Evolutionary conservation across 1,284 basidiomycete genomes (phyloP), one percentile per base, ranked within the genome.

Genomic region (Vanrija humicola): DNA sequence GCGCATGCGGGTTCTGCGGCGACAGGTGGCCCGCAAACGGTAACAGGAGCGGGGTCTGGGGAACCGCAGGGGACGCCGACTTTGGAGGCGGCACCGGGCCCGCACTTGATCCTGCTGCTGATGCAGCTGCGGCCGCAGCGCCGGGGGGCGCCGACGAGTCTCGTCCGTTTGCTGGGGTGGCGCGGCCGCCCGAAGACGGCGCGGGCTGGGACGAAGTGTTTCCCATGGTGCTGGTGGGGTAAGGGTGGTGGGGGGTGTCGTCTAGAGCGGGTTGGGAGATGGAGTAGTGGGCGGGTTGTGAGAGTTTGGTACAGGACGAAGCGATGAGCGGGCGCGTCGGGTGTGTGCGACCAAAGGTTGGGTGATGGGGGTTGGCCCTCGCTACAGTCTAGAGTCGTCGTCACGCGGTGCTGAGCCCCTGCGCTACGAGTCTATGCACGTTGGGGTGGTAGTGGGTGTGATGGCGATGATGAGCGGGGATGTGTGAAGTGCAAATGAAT

Each of bases 1-100:
- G 89, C 12, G 89, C 87, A 78, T 96, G 94, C 54, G 94, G 85
- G 69, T 91, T 91, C 71, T 95, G 90, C 1, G 94, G 92, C 44
- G 84, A 79, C 49, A 97, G 83, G 72, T 83, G 82, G 53, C 95
- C 95, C 63, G 77, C 77, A 58, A 81, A 79, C 43, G 82, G 77
- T 40, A 77, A 54, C 6, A 74, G 65, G 5, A 72, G 56, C 0
- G 75, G 86, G 83, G 80, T 94, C 85, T 74, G 88, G 83, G 57
- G 86, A 79, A 68, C 89, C 16, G 70, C 66, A 15, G 70, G 70
- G 14, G 69, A 69, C 10, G 69, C 64, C 0, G 70, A 61, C n/a
- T 34, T 34, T 34, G 57, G 52, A 3, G 61, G 50, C 1, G 72
- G 71, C 43, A 38, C 50, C 44, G 43, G 38, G 40, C 25, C 38